Base-by-base conservation (phyloP, 768 basidiomycete genomes). In the Phanerodontia chrysosporium region DNA sequence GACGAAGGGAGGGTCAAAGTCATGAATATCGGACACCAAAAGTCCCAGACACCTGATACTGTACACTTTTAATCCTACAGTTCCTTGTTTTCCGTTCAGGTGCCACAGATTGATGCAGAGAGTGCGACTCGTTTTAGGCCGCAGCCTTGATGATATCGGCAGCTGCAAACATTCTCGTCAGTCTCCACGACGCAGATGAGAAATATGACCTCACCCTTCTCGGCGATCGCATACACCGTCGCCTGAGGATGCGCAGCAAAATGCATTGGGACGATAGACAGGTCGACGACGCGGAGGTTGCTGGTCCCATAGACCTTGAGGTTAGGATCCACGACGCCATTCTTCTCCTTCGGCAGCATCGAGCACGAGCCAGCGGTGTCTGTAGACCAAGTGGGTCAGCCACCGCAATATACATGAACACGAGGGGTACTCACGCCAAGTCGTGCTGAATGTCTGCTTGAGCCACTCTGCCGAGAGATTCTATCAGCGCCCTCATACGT, bases 251-350 rank as follows among this genome's bases (percentile, higher is more conserved):
- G 81, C 2, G 76, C 74, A 6, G 74, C 74, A 53, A 83, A 69
- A 46, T 81, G 82, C 53, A 83, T 66, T 2, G 83, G 83, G 7
- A 83, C 66, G 51, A 84, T 71, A 3, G 81, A 82, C n/a, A 83
- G 55, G 64, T 83, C 82, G 10, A 74, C 80, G 5, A 85, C 75
- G 7, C 84, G 76, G n/a, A 85, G 55, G 60, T 84, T 84, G 48
- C 66, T 73, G 2, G 83, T 83, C 1, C 82, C 83, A 61, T 85
- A 84, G 0, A 85, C 83, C 30, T 67, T 62, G 56, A 83, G 60
- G 51, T 69, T 63, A 25, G 79, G 27, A 57, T 83, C 77, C 2
- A 85, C 83, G 5, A 85, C 83, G 25, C 83, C 83, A 18, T 72
- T 70, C 51, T 78, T 76, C 27, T 78, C 76, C 14, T 69, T 69